phyloP scores from a whole-genome alignment of 2,329 filamentous ascomycete species.

The Penicillium sp. region DNA sequence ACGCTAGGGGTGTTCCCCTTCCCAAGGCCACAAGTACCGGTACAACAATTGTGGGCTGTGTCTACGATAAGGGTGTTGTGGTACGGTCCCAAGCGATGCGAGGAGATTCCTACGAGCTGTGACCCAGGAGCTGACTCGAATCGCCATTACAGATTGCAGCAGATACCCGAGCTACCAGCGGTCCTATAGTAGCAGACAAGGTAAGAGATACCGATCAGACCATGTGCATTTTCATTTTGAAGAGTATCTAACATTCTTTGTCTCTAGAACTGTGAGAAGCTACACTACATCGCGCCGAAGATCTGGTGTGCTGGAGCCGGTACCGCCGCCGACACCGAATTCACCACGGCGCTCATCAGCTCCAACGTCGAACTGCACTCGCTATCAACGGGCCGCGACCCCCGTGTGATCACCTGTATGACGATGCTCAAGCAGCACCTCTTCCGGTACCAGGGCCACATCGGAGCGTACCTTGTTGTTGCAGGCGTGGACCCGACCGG shows the following conservation, averaged over 20 bases:
- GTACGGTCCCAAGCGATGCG: conserved; percentile 50
- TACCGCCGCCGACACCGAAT: conserved; percentile 97
- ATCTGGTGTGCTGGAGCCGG: conserved; percentile 99
- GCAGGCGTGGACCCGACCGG: conserved; percentile 96
- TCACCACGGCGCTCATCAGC: conserved; percentile 97
- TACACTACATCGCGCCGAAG: conserved; percentile 97
- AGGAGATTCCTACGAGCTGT: background rate
- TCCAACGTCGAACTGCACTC: conserved; percentile 97
- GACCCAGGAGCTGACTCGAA: conserved; percentile 19
- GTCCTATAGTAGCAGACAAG: conserved; percentile 98
- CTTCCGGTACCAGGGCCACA: conserved; percentile 96
- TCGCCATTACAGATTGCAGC: conserved; percentile 71
- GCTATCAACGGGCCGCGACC: conserved; percentile 92
- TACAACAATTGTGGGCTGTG: conserved; percentile 97
- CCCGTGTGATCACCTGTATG: conserved; percentile 98
- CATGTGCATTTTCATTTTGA: background rate
- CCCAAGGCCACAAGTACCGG: conserved; percentile 98
- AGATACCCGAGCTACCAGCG: conserved; percentile 94
- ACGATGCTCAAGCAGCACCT: conserved; percentile 99
- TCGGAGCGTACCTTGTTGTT: conserved; percentile 95
- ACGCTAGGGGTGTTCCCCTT: conserved; percentile 87
- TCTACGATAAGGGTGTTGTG: conserved; percentile 94
- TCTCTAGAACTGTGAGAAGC: conserved; percentile 90
- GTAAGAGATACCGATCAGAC: conserved; percentile 39
- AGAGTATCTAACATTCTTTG: conserved; percentile 4